Evolutionary conservation across 352 stramenopile species (phyloP).

Genomic region (Phytopythium oedochilum): DNA sequence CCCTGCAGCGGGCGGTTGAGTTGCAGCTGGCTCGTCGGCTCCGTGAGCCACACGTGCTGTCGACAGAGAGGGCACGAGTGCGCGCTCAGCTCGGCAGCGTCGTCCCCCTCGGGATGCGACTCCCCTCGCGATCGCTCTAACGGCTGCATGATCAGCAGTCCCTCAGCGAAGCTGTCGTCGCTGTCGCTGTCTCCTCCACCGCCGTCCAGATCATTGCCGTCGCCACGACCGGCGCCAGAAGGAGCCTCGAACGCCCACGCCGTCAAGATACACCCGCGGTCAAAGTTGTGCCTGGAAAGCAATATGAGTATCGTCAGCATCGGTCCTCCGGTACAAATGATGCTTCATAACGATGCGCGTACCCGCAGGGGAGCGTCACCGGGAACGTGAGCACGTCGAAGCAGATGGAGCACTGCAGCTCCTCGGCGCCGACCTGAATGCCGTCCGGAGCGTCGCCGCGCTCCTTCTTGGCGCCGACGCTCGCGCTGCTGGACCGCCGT

Average conservation of each 20-base stretch:
- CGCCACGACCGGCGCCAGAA: too few relatives aligned
- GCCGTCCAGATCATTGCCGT: background rate
- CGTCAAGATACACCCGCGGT: slow-evolving; percentile 67
- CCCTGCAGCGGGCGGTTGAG: slow-evolving; percentile 67
- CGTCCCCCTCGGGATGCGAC: background rate
- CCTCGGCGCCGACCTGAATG: slow-evolving; percentile 24
- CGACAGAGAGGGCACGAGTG: slow-evolving; percentile 68
- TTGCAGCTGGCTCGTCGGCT: slow-evolving; percentile 28
- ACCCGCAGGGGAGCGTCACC: slow-evolving; percentile 71
- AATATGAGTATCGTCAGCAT: too few relatives aligned
- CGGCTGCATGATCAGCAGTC: background rate
- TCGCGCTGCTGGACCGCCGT: background rate
- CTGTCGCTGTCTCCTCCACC: slow-evolving; percentile 4
- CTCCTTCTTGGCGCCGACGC: background rate
- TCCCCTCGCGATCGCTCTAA: background rate
- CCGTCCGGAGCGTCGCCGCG: background rate
- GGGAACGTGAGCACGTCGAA: slow-evolving; percentile 74
- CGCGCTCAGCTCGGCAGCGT: background rate
- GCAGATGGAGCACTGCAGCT: slow-evolving; percentile 71
- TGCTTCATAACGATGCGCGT: background rate
- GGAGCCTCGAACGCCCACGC: slow-evolving; percentile 50
- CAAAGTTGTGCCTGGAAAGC: slow-evolving; percentile 81
- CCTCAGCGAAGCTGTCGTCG: slow-evolving; percentile 4
- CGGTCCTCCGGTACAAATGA: background rate
- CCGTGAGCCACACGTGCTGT: slow-evolving; percentile 22